These are phyloP conservation scores for Penicillium coprophilum DNA, from an alignment of 495 filamentous ascomycete genomes.

Conservation along the genomic window DNA sequence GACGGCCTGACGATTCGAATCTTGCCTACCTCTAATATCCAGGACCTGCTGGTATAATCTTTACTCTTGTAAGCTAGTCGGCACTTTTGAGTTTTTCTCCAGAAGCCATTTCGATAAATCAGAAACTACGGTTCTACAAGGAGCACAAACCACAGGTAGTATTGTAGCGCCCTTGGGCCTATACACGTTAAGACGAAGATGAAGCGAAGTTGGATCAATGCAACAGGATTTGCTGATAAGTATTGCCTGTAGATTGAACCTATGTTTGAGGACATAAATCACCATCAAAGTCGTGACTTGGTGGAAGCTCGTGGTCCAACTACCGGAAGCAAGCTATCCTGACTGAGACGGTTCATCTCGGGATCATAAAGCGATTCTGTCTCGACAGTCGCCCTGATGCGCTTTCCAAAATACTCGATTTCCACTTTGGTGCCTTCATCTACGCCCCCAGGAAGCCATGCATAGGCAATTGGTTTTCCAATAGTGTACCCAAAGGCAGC, in stretches of 20 bases:
- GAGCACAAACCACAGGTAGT: no score
- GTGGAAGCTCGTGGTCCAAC: slow-evolving; percentile 14
- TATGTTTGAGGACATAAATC: neutral
- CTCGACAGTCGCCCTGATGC: slow-evolving; percentile 43
- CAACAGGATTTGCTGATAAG: no score
- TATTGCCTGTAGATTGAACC: no score
- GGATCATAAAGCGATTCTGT: slow-evolving; percentile 42
- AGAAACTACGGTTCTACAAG: no score
- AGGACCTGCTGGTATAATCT: no score
- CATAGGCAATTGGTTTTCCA: slow-evolving; percentile 46
- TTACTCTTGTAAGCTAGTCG: no score
- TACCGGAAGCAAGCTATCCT: slow-evolving; percentile 12
- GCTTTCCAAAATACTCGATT: slow-evolving; percentile 50
- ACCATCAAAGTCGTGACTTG: slow-evolving; percentile 12
- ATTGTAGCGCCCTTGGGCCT: no score
- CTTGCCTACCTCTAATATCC: neutral
- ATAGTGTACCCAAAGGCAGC: slow-evolving; percentile 50
- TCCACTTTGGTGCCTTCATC: slow-evolving; percentile 39
- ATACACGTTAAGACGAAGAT: no score
- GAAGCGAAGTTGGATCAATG: no score
- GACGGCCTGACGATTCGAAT: neutral
- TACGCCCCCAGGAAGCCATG: slow-evolving; percentile 42
- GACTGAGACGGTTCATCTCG: slow-evolving; percentile 28
- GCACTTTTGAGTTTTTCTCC: no score
- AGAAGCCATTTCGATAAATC: no score